Conservation (phyloP, 768 basidiomycete genomes). For the Nevesoporus exiguus region DNA sequence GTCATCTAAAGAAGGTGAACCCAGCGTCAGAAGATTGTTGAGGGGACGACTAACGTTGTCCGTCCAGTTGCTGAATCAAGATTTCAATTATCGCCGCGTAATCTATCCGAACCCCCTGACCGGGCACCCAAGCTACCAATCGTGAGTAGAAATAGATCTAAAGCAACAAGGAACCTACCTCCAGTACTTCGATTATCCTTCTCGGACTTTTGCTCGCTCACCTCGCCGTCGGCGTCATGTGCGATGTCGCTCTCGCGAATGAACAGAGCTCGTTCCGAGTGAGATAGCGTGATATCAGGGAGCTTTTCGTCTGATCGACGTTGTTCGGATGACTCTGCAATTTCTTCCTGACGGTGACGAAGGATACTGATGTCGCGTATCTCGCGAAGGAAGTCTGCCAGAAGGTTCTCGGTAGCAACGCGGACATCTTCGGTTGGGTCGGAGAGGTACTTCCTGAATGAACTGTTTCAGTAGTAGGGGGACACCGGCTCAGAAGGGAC, state of each 20-base stretch:
- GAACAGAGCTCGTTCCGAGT: constrained; percentile 55
- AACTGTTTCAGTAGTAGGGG: constrained; percentile 4
- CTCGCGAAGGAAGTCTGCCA: constrained; percentile 88
- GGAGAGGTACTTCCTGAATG: constrained; percentile 81
- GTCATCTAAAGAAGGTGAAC: constrained; percentile 49
- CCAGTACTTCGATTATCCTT: constrained; percentile 60
- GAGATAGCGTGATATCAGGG: constrained; percentile 56
- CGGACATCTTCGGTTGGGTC: constrained; percentile 94
- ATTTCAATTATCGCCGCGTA: constrained; percentile 93
- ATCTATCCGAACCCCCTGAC: constrained; percentile 90
- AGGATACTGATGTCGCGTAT: constrained; percentile 82
- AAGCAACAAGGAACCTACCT: constrained; percentile 37
- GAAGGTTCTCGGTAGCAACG: constrained; percentile 82
- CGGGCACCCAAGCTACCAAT: constrained; percentile 77
- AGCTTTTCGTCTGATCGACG: constrained; percentile 49
- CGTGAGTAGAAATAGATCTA: constrained; percentile 5
- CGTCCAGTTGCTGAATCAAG: constrained; percentile 79
- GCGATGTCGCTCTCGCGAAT: constrained; percentile 45
- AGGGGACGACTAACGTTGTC: constrained; percentile 60
- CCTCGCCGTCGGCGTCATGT: constrained; percentile 40
- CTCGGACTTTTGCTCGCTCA: constrained; percentile 41
- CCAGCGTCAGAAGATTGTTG: constrained; percentile 1
- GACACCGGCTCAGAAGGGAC: constrained; percentile 28
- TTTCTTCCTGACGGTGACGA: constrained; percentile 60
- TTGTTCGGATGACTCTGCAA: constrained; percentile 38